Base-by-base conservation (phyloP, 129 eudicot genomes). In the Escallonia rubra region DNA sequence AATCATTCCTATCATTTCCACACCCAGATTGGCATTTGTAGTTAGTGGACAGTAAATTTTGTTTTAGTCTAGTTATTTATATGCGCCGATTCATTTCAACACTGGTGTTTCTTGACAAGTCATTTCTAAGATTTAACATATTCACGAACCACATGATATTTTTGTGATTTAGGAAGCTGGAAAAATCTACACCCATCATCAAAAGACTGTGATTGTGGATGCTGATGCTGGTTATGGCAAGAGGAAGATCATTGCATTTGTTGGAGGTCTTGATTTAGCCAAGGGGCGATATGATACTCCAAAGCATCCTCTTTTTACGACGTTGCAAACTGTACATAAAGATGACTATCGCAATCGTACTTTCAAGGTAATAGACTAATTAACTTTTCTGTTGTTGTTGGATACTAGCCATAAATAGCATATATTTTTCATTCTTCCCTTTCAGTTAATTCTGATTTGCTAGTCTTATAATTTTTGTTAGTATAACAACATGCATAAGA, bases 261-360 rank as follows among this genome's bases (percentile, higher is more conserved):
- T 89, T 70, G 96, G 96, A 51, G 96, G 96, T 4, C 92, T 89
- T 66, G 96, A 89, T 56, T 53, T 89, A 49, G 82, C 87, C 62
- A 70, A 7, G n/a, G 96, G 96, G 41, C 80, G 96, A 66, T 88
- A 23, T 23, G 34, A 23, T 23, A 23, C 34, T 23, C 34, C 34
- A 23, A 23, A 23, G 34, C 34, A 23, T 57, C 77, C 81, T 41
- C 61, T 85, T 23, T 89, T 85, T 63, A 75, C 80, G 55, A 85
- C 96, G 12, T 71, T 78, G 63, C 64, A 80, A 59, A 89, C 85
- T 6, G 59, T 83, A 42, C 96, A 89, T 77, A 82, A 23, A 23
- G 34, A 23, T 23, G 34, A 23, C 34, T 23, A 0, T 23, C 34
- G 1, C 1, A 23, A 23, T 70, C 89, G 90, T 43, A 89, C 80